A percentile compares a stretch with the other conserved stretches of the same genome.
Evolutionary conservation across 208 protist genomes (phyloP).

Genomic region (Angomonas ambiguus): DNA sequence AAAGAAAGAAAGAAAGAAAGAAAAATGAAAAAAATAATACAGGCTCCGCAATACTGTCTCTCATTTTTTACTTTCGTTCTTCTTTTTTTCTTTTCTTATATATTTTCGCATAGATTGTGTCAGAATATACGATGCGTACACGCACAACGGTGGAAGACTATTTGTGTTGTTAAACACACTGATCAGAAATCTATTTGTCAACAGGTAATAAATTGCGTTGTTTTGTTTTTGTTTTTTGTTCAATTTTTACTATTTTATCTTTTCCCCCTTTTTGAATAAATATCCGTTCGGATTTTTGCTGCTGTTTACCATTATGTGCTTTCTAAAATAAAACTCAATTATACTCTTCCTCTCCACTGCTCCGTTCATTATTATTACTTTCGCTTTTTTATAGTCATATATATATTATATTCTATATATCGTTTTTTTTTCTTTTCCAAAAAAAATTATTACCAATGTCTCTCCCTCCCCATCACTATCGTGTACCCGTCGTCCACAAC

Average conservation of each 20-base stretch:
- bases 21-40: conserved; percentile 11
- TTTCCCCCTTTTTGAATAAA: neutral
- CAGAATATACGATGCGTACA: too few relatives aligned
- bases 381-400: conserved; percentile 9
- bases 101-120: neutral
- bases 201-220: neutral
- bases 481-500: conserved; percentile 19
- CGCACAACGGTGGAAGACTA: neutral
- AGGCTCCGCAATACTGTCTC: neutral
- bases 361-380: conserved; percentile 11
- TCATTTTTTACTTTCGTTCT: conserved; percentile 9
- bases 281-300: neutral
- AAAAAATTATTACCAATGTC: conserved; percentile 13
- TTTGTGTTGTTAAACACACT: neutral
- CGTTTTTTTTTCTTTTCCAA: conserved; percentile 4
- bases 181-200: neutral
- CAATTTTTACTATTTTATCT: too few relatives aligned
- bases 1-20: neutral
- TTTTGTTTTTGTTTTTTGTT: neutral
- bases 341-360: neutral
- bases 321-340: neutral
- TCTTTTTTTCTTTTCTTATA: conserved; percentile 15
- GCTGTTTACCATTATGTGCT: neutral
- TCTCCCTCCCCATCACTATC: conserved; percentile 16
- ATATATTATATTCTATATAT: neutral